Conservation (phyloP, 768 basidiomycete species). For the Roridomyces roridus region DNA sequence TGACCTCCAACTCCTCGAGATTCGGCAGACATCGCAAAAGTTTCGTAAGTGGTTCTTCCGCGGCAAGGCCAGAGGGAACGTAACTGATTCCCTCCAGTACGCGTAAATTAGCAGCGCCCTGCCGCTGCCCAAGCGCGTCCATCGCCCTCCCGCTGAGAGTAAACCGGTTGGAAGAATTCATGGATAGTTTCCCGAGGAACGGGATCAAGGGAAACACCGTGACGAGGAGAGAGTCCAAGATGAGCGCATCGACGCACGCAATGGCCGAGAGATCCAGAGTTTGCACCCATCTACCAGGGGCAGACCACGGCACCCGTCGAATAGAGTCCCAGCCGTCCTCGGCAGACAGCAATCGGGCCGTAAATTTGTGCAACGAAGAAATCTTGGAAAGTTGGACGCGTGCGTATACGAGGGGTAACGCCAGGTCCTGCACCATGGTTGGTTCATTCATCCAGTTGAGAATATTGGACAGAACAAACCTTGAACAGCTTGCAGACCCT, state of each 20-base stretch:
- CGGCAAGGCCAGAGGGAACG: conserved; percentile 37
- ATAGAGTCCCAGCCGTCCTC: conserved; percentile 90
- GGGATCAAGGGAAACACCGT: conserved; percentile 71
- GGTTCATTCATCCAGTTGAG: background rate
- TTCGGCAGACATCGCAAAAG: conserved; percentile 61
- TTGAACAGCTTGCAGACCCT: conserved; percentile 54
- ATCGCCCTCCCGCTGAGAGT: conserved; percentile 66
- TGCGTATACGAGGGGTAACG: conserved; percentile 71
- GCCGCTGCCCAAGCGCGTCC: conserved; percentile 55
- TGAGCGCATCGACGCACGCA: conserved; percentile 49
- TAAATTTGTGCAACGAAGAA: conserved; percentile 59
- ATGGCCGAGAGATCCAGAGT: conserved; percentile 72
- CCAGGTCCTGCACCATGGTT: conserved; percentile 55
- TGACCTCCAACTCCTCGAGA: conserved; percentile 68
- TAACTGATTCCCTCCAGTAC: conserved; percentile 64
- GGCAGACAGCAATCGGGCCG: conserved; percentile 59
- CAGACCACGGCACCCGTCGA: conserved; percentile 83
- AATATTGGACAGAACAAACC: conserved; percentile 37
- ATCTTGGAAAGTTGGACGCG: conserved; percentile 51
- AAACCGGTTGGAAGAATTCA: conserved; percentile 56
- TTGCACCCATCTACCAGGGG: conserved; percentile 89
- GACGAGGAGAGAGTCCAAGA: conserved; percentile 68
- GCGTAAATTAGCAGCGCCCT: conserved; percentile 55
- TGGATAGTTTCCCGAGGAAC: conserved; percentile 58
- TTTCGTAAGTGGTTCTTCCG: conserved; percentile 64